Evolutionary conservation across 2,329 filamentous ascomycete species (phyloP).

Genomic region (Ascocoryne sarcoides): DNA sequence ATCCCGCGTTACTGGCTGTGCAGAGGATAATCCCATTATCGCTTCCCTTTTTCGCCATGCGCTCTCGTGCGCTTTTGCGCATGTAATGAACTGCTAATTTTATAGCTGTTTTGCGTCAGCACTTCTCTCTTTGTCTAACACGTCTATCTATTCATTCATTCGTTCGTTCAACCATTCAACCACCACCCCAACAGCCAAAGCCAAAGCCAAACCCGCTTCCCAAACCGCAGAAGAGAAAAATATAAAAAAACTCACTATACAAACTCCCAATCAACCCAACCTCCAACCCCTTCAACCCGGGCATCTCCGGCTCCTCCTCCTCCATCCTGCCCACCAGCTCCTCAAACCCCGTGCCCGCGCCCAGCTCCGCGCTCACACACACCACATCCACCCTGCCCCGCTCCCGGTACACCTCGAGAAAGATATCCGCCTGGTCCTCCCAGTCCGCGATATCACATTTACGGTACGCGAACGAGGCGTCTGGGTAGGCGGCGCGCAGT

Average conservation of each 20-base stretch:
- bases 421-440: constrained; percentile 19
- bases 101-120: constrained; percentile 30
- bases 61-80: constrained; percentile 32
- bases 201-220: no score
- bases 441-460: constrained; percentile 22
- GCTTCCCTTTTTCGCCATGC: constrained; percentile 3
- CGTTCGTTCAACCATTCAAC: no score
- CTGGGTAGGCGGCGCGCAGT: constrained; percentile 9
- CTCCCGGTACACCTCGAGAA: constrained; percentile 15
- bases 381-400: constrained; percentile 23
- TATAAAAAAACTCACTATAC: constrained; percentile 13
- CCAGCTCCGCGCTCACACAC: constrained; percentile 26
- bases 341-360: constrained; percentile 13
- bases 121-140: neutral
- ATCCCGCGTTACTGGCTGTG: constrained; percentile 43
- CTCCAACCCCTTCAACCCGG: constrained; percentile 19
- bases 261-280: constrained; percentile 20
- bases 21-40: constrained; percentile 37
- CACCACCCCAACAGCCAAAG: no score
- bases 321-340: constrained; percentile 10
- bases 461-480: constrained; percentile 13
- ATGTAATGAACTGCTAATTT: constrained; percentile 43
- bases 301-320: constrained; percentile 10
- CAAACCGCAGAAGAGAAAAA: neutral
- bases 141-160: no score